A percentile compares a stretch with the other conserved stretches of the same genome.
phyloP scores from a whole-genome alignment of 345 rosid genomes.

The Gossypium herbaceum region DNA sequence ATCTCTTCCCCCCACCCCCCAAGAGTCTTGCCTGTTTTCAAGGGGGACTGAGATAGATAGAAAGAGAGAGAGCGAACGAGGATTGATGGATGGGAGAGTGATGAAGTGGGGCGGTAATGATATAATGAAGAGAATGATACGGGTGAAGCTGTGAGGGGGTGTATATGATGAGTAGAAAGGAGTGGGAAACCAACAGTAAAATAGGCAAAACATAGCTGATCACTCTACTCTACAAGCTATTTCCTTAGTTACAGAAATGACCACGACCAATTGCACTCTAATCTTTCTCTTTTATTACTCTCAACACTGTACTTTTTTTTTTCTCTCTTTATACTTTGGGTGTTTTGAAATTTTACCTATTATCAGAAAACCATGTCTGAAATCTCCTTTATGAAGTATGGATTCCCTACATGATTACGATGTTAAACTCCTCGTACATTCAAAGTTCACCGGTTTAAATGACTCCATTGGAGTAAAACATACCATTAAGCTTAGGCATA shows the following conservation, averaged over 20 bases:
- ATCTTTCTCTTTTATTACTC: slow-evolving; percentile 6
- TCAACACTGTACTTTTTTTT: not conserved
- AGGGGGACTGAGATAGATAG: slow-evolving; percentile 44
- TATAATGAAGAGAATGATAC: slow-evolving; percentile 38
- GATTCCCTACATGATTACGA: slow-evolving; percentile 20
- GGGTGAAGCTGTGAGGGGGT: slow-evolving; percentile 19
- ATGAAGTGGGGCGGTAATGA: slow-evolving; percentile 16
- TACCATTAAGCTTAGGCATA: slow-evolving; percentile 15
- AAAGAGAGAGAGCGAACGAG: slow-evolving; percentile 22
- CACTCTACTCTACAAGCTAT: slow-evolving; percentile 40
- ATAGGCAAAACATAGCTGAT: slow-evolving; percentile 47
- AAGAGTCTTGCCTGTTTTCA: slow-evolving; percentile 56
- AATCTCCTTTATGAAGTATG: slow-evolving; percentile 20
- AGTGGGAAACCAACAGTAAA: slow-evolving; percentile 32
- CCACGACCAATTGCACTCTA: slow-evolving; percentile 56
- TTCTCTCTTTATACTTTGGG: not conserved
- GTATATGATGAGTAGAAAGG: slow-evolving; percentile 30
- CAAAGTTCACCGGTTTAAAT: not conserved
- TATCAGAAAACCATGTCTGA: not conserved
- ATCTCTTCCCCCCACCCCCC: slow-evolving; percentile 35
- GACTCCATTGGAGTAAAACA: slow-evolving; percentile 2
- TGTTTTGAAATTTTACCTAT: not conserved
- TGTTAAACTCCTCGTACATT: slow-evolving; percentile 27
- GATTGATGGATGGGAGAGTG: slow-evolving; percentile 13
- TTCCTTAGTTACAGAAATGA: slow-evolving; percentile 54